A percentile compares a stretch with the other conserved stretches of the same genome.
phyloP scores from a whole-genome alignment of 306 rosid genomes.

The Ammopiptanthus mongolicus region DNA sequence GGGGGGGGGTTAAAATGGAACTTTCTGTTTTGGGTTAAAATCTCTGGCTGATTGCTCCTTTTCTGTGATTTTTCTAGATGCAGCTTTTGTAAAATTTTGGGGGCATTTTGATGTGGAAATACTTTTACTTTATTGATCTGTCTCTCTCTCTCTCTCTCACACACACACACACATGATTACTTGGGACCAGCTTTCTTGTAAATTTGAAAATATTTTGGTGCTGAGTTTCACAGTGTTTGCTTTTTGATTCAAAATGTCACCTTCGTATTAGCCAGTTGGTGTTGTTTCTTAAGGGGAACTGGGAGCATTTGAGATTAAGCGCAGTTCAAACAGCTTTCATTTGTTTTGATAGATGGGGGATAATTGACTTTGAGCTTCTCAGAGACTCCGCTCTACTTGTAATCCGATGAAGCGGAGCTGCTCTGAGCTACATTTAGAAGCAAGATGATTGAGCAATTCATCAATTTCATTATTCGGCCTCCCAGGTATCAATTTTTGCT shows the following conservation, averaged over 20 bases:
- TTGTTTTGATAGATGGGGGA: slow-evolving; percentile 14
- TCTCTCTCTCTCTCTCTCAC: background rate
- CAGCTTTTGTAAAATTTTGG: slow-evolving; percentile 10
- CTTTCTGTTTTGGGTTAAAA: slow-evolving; percentile 6
- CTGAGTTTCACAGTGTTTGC: background rate
- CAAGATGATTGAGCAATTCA: slow-evolving; percentile 92
- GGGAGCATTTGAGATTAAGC: slow-evolving; percentile 16
- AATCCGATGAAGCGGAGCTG: slow-evolving; percentile 48
- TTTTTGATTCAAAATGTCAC: slow-evolving; percentile 16
- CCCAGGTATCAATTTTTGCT: slow-evolving; percentile 59
- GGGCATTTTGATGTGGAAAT: slow-evolving; percentile 24
- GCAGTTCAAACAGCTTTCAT: background rate
- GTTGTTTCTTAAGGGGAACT: slow-evolving; percentile 8
- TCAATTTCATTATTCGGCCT: slow-evolving; percentile 93
- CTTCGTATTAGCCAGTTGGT: slow-evolving; percentile 10
- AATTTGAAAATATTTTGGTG: background rate
- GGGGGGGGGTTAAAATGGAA: background rate
- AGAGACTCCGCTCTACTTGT: slow-evolving; percentile 28
- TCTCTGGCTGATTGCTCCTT: background rate
- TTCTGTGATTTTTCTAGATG: slow-evolving; percentile 13
- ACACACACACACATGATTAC: slow-evolving; percentile 1
- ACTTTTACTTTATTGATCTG: slow-evolving; percentile 21
- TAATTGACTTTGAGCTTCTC: slow-evolving; percentile 30
- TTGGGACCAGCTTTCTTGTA: slow-evolving; percentile 10
- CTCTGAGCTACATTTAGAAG: slow-evolving; percentile 32